phyloP scores from a whole-genome alignment of 2,329 filamentous ascomycete species.

The Dothidotthia symphoricarpi region DNA sequence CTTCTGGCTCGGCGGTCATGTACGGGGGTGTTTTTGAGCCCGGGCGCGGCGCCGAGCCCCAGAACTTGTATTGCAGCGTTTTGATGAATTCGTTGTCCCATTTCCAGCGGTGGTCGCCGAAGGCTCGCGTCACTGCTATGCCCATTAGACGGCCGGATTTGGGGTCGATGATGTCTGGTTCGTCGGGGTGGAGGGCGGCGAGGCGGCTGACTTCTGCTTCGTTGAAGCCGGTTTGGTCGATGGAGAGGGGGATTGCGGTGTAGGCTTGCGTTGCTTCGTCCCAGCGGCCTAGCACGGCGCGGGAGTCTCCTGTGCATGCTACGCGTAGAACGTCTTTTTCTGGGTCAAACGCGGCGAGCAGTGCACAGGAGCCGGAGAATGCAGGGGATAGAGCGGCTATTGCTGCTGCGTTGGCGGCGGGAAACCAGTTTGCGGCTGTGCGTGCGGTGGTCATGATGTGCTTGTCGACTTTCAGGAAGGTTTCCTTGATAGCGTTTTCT shows the following conservation, averaged over 20 bases:
- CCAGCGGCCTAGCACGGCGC: constrained; percentile 61
- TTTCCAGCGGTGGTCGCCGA: constrained; percentile 69
- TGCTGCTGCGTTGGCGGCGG: constrained; percentile 32
- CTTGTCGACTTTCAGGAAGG: constrained; percentile 59
- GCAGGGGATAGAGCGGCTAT: constrained; percentile 38
- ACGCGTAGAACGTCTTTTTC: constrained; percentile 55
- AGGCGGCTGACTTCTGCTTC: constrained; percentile 57
- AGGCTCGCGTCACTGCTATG: constrained; percentile 61
- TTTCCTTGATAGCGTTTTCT: constrained; percentile 56
- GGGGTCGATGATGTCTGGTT: constrained; percentile 55
- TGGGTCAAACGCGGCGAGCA: constrained; percentile 63
- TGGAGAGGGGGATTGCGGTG: constrained; percentile 55
- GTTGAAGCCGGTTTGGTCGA: constrained; percentile 67
- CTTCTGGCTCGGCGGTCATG: constrained; percentile 64
- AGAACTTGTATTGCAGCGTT: constrained; percentile 49
- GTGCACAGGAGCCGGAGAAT: constrained; percentile 60
- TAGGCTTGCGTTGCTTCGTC: constrained; percentile 48
- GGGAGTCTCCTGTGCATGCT: constrained; percentile 66
- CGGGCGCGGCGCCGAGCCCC: constrained; percentile 49
- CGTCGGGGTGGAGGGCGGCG: constrained; percentile 59
- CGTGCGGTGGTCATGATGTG: constrained; percentile 50
- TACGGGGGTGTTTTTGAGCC: constrained; percentile 60
- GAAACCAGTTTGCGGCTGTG: constrained; percentile 41
- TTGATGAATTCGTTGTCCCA: constrained; percentile 56
- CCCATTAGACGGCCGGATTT: constrained; percentile 62